A percentile compares a stretch with the other conserved stretches of the same genome.
These are phyloP conservation scores for Penicillium turbatum DNA, from an alignment of 495 filamentous ascomycete species.

Conservation along the genomic window DNA sequence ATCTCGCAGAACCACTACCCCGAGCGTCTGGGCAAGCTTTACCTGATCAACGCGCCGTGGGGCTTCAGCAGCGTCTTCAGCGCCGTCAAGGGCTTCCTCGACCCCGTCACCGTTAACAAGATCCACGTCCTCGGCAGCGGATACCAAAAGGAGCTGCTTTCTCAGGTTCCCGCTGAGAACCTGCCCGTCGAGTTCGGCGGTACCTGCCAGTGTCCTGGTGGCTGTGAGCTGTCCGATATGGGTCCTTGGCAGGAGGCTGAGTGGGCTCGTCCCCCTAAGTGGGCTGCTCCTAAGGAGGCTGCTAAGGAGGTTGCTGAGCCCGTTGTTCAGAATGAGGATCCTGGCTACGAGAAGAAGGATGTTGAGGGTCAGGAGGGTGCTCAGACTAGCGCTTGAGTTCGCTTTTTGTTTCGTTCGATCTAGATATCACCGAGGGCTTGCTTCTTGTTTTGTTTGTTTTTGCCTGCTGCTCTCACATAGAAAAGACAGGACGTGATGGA, in stretches of 20 bases:
- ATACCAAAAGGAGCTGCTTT: constrained; percentile 79
- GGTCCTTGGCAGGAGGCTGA: constrained; percentile 87
- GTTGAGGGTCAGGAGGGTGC: constrained; percentile 27
- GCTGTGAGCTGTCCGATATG: constrained; percentile 81
- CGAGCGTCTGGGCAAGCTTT: constrained; percentile 82
- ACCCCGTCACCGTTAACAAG: constrained; percentile 94
- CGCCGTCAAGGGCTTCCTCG: constrained; percentile 84
- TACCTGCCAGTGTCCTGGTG: constrained; percentile 72
- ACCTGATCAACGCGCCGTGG: constrained; percentile 97
- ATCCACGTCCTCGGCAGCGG: constrained; percentile 81
- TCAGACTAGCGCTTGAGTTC: constrained; percentile 32
- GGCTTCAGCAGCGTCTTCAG: constrained; percentile 80
- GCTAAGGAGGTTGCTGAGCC: constrained; percentile 31
- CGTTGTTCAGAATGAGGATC: constrained; percentile 26
- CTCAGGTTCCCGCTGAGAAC: constrained; percentile 86
- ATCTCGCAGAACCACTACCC: constrained; percentile 99
- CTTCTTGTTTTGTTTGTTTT: constrained; percentile 36
- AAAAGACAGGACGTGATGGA: constrained; percentile 10
- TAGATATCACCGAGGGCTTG: constrained; percentile 67
- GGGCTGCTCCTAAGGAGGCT: constrained; percentile 53
- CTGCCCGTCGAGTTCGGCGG: constrained; percentile 85
- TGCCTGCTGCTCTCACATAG: constrained; percentile 49
- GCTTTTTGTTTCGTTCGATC: constrained; percentile 58
- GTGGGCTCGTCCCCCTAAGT: constrained; percentile 67
- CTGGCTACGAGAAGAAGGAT: constrained; percentile 32